Evolutionary conservation across 495 filamentous ascomycete species (phyloP).

Genomic region (Penicillium flavigenum): DNA sequence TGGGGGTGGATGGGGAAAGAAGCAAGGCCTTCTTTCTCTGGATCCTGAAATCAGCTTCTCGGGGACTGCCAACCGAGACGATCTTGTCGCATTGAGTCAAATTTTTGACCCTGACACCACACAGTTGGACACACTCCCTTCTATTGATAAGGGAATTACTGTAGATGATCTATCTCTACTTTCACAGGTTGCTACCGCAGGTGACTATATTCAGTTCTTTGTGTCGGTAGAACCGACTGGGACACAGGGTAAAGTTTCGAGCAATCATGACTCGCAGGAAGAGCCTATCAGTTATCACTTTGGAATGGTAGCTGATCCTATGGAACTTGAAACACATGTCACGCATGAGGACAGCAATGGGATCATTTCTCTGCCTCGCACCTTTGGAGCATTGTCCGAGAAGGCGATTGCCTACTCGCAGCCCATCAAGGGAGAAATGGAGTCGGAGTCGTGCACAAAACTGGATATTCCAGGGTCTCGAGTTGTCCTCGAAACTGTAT

Average conservation of each 20-base stretch:
- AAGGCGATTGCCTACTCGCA: conserved; percentile 48
- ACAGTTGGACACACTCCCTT: conserved; percentile 17
- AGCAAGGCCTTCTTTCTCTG: conserved; percentile 77
- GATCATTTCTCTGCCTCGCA: conserved; percentile 29
- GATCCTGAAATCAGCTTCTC: conserved; percentile 62
- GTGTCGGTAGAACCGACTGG: conserved; percentile 32
- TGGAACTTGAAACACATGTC: conserved; percentile 13
- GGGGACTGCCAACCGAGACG: conserved; percentile 13
- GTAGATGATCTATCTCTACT: conserved; percentile 40
- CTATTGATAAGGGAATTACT: conserved; percentile 25
- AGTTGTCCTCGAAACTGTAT: conserved; percentile 26
- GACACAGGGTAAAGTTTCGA: neutral
- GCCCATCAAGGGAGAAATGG: conserved; percentile 20
- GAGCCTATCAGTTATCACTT: conserved; percentile 30
- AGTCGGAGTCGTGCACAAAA: conserved; percentile 34
- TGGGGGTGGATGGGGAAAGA: conserved; percentile 87
- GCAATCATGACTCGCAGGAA: neutral
- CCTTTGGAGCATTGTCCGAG: conserved; percentile 52
- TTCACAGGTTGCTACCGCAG: conserved; percentile 46
- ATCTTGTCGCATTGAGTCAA: conserved; percentile 19
- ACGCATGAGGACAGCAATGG: conserved; percentile 20
- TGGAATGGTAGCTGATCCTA: conserved; percentile 34
- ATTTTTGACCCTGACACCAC: conserved; percentile 25
- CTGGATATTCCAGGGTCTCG: conserved; percentile 44
- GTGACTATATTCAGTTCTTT: conserved; percentile 53